These are phyloP conservation scores for Novymonas esmeraldas DNA, from an alignment of 208 protist genomes.

Conservation along the genomic window DNA sequence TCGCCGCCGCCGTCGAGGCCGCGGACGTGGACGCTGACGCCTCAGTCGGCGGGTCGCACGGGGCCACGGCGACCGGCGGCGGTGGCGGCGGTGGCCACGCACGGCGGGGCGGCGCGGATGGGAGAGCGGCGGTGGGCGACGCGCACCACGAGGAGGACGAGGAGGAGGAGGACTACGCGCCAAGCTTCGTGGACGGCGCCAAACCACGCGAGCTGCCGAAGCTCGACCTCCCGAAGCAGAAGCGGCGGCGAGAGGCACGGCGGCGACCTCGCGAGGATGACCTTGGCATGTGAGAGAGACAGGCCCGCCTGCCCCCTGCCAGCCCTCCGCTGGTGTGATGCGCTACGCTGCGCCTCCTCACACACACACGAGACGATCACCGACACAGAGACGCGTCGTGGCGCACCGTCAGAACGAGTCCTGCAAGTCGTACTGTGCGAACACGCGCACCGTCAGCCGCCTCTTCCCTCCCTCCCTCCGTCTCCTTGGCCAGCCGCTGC, in stretches of 20 bases:
- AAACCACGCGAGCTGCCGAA: slow-evolving; percentile 57
- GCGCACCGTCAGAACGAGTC: too few relatives aligned
- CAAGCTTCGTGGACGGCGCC: slow-evolving; percentile 57
- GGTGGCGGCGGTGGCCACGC: background rate
- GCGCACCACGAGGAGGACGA: slow-evolving; percentile 33
- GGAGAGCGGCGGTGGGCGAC: background rate
- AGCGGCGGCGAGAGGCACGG: slow-evolving; percentile 51
- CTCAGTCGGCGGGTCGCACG: background rate
- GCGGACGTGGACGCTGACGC: slow-evolving; percentile 2
- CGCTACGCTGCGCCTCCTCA: too few relatives aligned
- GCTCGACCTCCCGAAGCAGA: slow-evolving; percentile 33
- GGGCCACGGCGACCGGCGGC: background rate
- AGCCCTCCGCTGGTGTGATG: too few relatives aligned
- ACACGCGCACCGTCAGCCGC: too few relatives aligned
- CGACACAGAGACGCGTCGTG: too few relatives aligned
- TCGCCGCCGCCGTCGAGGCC: background rate
- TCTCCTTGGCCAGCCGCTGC: too few relatives aligned
- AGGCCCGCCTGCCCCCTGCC: too few relatives aligned
- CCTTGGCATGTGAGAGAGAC: slow-evolving; percentile 21
- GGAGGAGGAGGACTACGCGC: slow-evolving; percentile 68
- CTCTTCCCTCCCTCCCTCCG: too few relatives aligned
- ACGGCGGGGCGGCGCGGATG: too few relatives aligned
- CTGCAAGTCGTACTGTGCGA: too few relatives aligned
- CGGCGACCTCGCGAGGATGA: slow-evolving; percentile 71
- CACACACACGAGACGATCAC: too few relatives aligned